These are phyloP conservation scores for Heliosperma pusillum DNA, from an alignment of 148 eudicot species.

Conservation along the genomic window DNA sequence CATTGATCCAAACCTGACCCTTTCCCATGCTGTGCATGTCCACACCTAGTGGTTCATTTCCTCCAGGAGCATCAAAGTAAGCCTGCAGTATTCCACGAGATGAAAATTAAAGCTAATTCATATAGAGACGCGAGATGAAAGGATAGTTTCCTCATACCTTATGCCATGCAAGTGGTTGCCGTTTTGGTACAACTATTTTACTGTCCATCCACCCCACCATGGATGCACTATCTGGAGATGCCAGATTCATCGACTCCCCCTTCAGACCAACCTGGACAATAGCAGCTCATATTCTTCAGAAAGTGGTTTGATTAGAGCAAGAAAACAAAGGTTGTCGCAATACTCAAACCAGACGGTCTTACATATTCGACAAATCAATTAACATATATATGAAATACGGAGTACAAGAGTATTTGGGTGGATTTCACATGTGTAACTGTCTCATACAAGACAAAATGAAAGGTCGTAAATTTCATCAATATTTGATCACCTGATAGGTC, in stretches of 20 bases:
- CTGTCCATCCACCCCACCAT: constrained; percentile 77
- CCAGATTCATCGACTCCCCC: constrained; percentile 80
- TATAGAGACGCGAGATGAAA: no score
- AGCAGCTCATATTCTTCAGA: constrained; percentile 4
- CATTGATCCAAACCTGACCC: constrained; percentile 94
- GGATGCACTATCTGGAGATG: constrained; percentile 52
- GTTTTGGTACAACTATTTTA: constrained; percentile 58
- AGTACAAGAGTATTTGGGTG: no score
- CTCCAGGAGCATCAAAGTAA: constrained; percentile 73
- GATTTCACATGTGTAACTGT: no score
- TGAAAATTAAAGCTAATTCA: not conserved
- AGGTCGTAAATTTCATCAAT: not conserved
- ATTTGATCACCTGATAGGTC: constrained; percentile 56
- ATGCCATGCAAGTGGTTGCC: constrained; percentile 91
- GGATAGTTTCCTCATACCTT: constrained; percentile 45
- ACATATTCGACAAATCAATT: not conserved
- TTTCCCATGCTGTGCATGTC: constrained; percentile 98
- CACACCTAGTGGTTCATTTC: constrained; percentile 78
- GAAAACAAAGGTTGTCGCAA: not conserved
- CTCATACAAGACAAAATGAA: no score
- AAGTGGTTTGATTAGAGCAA: not conserved
- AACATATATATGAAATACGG: no score
- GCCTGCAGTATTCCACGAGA: constrained; percentile 51
- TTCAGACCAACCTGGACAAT: constrained; percentile 71
- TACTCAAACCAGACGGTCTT: not conserved